A percentile compares a stretch with the other conserved stretches of the same genome.
Evolutionary conservation across 345 rosid genomes (phyloP).

Genomic region (Nephelium lappaceum): DNA sequence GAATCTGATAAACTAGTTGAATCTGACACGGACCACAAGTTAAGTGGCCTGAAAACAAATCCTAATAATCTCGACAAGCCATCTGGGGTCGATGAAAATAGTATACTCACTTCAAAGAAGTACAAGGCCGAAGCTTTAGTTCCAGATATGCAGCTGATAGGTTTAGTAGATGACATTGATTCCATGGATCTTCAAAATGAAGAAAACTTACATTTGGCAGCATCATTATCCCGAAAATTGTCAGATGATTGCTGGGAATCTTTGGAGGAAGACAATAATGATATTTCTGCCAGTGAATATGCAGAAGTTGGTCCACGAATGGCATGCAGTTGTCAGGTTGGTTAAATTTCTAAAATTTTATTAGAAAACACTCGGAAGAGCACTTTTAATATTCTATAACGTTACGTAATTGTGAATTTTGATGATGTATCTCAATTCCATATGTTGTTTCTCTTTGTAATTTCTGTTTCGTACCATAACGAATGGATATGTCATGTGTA

Average conservation of each 20-base stretch:
- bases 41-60: conserved; percentile 11
- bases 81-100: conserved; percentile 10
- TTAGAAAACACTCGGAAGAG: neutral
- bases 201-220: conserved; percentile 15
- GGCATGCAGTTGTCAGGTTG: conserved; percentile 78
- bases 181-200: conserved; percentile 31
- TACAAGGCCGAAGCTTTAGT: conserved; percentile 28
- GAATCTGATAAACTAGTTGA: conserved; percentile 48
- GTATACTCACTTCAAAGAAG: conserved; percentile 26
- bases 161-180: conserved; percentile 27
- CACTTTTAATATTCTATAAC: neutral
- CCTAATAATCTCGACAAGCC: conserved; percentile 17
- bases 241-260: conserved; percentile 48
- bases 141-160: conserved; percentile 30
- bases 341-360: neutral
- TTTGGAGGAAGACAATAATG: conserved; percentile 34
- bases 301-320: conserved; percentile 59
- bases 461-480: conserved; percentile 8
- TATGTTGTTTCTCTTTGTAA: neutral
- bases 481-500: conserved; percentile 21
- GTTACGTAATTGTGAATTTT: no score
- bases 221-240: conserved; percentile 23
- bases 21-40: conserved; percentile 26
- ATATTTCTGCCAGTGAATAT: conserved; percentile 29
- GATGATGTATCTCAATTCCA: neutral